Evolutionary conservation across 1,139 yeast species (phyloP), one percentile per base, ranked within the genome.

Genomic region (Suhomyces atakaporum): DNA sequence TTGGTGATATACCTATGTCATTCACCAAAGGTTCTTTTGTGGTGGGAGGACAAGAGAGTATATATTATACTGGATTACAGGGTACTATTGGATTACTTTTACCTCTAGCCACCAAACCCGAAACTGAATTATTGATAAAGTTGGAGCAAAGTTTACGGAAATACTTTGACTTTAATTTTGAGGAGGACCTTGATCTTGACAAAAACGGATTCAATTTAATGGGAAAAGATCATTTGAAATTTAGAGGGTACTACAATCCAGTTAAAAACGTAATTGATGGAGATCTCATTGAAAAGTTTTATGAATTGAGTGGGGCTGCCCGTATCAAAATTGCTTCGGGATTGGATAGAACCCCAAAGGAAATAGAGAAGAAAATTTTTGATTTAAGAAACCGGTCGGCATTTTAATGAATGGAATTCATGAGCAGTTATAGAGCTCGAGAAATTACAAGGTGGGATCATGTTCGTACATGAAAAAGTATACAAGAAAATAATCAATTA

Each of bases 181-280:
- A 56, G n/a, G 33, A 30, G 8, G 66, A 67, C 14, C 58, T 61
- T 22, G 62, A 71, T 13, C 44, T 36, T 3, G 43, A 51, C 13
- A 43, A 42, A 6, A 38, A 44, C 9, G 53, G 53, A 7, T 42
- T 39, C 35, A 62, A 60, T 29, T 30, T 81, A 11, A 64, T 81
- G 3, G 95, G 85, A 0, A 69, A 92, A 39, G 86, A 84, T 46
- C 86, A 82, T 40, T 45, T 77, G 46, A 75, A 75, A 43, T 89
- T 73, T 54, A 66, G 97, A 35, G 75, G 97, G 35, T 84, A 83
- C 53, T 88, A 87, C 53, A 80, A 79, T 14, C 96, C 97, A 0
- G 77, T 75, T 5, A 82, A 81, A 46, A 75, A 79, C 37, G 81
- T 86, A 2, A 72, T 92, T 29, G 97, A 92, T 59, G 98, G 98